Conservation (phyloP, 768 basidiomycete species). For the Boletus vermiculosoides region DNA sequence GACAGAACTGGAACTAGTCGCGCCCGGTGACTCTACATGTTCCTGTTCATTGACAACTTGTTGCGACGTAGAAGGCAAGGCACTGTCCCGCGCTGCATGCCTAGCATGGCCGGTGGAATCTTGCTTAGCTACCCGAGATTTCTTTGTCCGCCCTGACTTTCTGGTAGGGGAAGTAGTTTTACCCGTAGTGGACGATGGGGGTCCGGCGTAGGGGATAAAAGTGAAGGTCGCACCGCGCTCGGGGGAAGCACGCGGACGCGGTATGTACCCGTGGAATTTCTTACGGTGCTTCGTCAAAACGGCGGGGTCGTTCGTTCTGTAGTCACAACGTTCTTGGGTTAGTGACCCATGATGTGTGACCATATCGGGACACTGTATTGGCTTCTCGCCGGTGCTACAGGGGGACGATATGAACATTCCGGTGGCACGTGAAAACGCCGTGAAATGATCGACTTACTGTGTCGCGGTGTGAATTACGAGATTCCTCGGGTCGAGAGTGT, state of each 20-base stretch:
- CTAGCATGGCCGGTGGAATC: neutral
- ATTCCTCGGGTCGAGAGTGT: conserved; percentile 2
- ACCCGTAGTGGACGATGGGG: neutral
- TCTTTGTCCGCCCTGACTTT: neutral
- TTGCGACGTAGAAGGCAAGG: neutral
- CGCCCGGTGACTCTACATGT: neutral
- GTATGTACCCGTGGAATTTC: conserved; percentile 11
- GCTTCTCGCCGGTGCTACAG: conserved; percentile 15
- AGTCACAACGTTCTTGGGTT: neutral
- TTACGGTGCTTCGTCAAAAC: conserved; percentile 17
- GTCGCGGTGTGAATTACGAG: neutral
- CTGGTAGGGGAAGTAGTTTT: neutral
- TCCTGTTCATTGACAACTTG: neutral
- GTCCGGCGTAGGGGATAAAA: neutral
- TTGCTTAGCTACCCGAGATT: neutral
- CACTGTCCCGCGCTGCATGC: neutral
- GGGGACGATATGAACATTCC: neutral
- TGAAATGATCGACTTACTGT: conserved; percentile 14
- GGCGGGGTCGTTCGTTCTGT: conserved; percentile 15
- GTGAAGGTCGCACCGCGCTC: too few relatives aligned
- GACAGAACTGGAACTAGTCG: neutral
- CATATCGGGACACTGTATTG: conserved; percentile 1
- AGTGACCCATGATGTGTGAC: neutral
- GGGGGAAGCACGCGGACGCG: neutral
- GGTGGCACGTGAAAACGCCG: neutral